A percentile compares a stretch with the other conserved stretches of the same genome.
phyloP scores from a whole-genome alignment of 345 rosid species.

The Isatis tinctoria region DNA sequence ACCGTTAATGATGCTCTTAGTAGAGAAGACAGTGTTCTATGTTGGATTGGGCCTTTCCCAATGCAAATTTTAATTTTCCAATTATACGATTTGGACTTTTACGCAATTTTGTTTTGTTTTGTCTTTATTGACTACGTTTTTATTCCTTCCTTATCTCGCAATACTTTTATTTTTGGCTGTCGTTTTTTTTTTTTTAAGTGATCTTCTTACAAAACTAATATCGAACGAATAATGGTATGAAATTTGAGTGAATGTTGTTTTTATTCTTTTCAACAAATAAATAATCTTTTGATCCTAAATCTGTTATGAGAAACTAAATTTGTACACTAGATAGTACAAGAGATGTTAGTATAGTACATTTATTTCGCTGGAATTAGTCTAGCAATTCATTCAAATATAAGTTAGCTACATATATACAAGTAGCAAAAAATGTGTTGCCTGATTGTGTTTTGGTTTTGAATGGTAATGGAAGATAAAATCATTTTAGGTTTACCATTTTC shows the following conservation, averaged over 20 bases:
- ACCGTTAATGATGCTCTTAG: too few relatives aligned
- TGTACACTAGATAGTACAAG: neutral
- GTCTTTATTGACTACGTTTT: neutral
- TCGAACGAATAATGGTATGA: neutral
- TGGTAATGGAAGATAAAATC: neutral
- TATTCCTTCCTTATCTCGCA: neutral
- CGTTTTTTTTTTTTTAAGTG: too few relatives aligned
- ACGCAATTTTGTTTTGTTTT: neutral
- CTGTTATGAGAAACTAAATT: neutral
- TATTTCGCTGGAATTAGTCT: too few relatives aligned
- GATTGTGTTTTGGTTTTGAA: neutral
- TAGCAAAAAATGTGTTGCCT: neutral
- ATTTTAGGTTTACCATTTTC: neutral
- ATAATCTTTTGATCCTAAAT: neutral
- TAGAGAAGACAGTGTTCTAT: slow-evolving; percentile 16
- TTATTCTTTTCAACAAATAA: too few relatives aligned
- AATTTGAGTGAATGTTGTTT: neutral
- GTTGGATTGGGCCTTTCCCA: slow-evolving; percentile 27
- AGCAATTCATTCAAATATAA: too few relatives aligned
- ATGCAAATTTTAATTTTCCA: neutral
- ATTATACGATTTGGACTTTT: neutral
- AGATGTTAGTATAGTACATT: neutral
- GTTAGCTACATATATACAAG: too few relatives aligned
- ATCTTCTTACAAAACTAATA: neutral
- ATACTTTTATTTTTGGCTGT: neutral